Base-by-base conservation (phyloP, 345 rosid species). In the Murraya koenigii region DNA sequence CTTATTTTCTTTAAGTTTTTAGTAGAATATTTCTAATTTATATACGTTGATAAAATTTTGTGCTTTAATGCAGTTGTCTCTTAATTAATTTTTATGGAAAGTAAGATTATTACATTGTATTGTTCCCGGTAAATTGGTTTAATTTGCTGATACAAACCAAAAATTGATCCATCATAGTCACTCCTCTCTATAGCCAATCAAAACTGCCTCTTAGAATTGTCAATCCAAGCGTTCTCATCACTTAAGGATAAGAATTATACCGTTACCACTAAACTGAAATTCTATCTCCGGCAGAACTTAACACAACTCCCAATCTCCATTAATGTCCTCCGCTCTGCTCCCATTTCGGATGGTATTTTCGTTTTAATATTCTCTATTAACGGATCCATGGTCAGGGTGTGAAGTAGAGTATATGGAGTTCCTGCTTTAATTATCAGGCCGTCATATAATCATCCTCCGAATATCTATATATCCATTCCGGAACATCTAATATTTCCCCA, bases 401-500 rank as follows among this genome's bases (percentile, higher is more conserved):
- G 49, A 0, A 75, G 62, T 26, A 19, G 20, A 14, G 74, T 56
- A 59, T 8, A 22, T n/a, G 25, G 30, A 4, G 30, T 7, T n/a
- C 80, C 64, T 0, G 49, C 47, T 41, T 75, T 77, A 9, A 75
- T 55, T 49, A 60, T 4, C 55, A 79, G 38, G n/a, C 80, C 78
- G 1, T 66, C 58, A 0, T 0, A 36, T 1, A 44, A 11, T 75
- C 72, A 3, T 71, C 71, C 0, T 72, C 2, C 0, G 8, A 49
- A 67, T 1, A 39, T 39, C 41, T 49, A 67, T 39, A 67, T 6
- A 67, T 23, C 71, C 54, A n/a, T 28, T 38, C 54, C 1, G 70
- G 70, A 66, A 66, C 23, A 2, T 14, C 52, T 17, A 8, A 3
- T n/a, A 20, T 14, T 0, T 8, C 44, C 20, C 52, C 17, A 47